Percentiles rank a stretch among this genome's conserved stretches.
Evolutionary conservation across 2,329 filamentous ascomycete species (phyloP).

Genomic region (Talaromyces sp.): DNA sequence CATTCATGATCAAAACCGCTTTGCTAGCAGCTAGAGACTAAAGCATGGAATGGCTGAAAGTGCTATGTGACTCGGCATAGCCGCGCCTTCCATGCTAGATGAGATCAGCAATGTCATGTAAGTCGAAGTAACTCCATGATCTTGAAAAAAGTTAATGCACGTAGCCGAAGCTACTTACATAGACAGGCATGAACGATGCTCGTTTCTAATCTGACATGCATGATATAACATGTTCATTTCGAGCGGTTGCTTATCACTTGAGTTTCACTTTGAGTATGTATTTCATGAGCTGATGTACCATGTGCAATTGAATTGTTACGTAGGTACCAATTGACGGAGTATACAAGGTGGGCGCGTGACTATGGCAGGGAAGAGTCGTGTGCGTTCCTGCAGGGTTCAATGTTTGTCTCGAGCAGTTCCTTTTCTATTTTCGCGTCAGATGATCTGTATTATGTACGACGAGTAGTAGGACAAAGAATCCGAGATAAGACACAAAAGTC

Average conservation of each 20-base stretch:
- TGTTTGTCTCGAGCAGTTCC: background rate
- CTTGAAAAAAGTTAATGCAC: constrained; percentile 7
- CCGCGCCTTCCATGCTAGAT: background rate
- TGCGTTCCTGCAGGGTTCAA: background rate
- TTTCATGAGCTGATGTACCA: background rate
- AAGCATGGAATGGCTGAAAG: background rate
- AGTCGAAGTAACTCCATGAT: background rate
- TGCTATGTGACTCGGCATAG: background rate
- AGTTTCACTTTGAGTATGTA: background rate
- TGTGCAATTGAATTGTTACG: background rate
- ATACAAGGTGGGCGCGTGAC: background rate
- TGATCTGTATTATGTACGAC: background rate
- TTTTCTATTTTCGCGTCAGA: background rate
- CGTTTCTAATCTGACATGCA: background rate
- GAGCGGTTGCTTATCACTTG: background rate
- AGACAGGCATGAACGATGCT: constrained; percentile 7
- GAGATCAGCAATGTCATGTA: background rate
- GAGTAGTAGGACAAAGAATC: background rate
- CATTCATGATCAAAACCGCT: background rate
- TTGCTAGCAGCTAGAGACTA: background rate
- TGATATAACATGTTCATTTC: background rate
- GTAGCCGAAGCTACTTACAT: constrained; percentile 1
- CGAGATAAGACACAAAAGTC: background rate
- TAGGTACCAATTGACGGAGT: background rate
- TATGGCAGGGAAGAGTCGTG: background rate